Evolutionary conservation across 768 basidiomycete species (phyloP), one percentile per base, ranked within the genome.

Genomic region (Rhodotorula kratochvilovae): DNA sequence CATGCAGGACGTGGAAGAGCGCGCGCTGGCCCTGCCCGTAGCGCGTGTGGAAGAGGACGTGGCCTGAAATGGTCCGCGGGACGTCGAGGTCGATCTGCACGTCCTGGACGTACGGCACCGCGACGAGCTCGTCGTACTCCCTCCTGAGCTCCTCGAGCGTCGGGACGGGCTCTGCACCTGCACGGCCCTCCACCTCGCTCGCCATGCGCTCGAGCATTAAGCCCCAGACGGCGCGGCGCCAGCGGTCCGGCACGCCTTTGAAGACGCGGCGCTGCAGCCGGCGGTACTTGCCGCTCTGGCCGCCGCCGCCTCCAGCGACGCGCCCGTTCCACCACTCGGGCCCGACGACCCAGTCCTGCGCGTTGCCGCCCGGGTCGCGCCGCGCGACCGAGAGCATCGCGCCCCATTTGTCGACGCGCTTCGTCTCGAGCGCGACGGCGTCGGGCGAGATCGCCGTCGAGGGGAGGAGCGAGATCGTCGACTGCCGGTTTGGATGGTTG

Each of bases 1-100:
- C 73, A 80, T 98, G 96, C 36, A 98, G 84, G 67, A 96, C 92
- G 79, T 92, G 92, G 81, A 98, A 98, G 19, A 99, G 83, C 8
- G 91, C 90, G 19, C 95, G 88, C 86, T 99, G 95, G 15, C 94
- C 96, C 70, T 89, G 86, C 61, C 96, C 96, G 81, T 99, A 99
- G 74, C 96, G 85, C 60, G 96, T 99, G 75, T 88, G 86, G 78
- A 98, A 99, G 83, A 94, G 85, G 69, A 96, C 85, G 81, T 98
- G 93, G 0, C 93, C 93, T 70, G 87, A 90, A 74, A 97, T 96
- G 21, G 96, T 98, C 78, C 96, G 82, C 5, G 96, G 96, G 2
- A 98, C 94, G 78, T 99, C 96, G 74, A 99, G 83, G 81, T 99
- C 96, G 75, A 98, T 97, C 82, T 98, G 96, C 43, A 97, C 87